Evolutionary conservation across 2,329 filamentous ascomycete species (phyloP).

Genomic region (Aspergillus chevalieri): DNA sequence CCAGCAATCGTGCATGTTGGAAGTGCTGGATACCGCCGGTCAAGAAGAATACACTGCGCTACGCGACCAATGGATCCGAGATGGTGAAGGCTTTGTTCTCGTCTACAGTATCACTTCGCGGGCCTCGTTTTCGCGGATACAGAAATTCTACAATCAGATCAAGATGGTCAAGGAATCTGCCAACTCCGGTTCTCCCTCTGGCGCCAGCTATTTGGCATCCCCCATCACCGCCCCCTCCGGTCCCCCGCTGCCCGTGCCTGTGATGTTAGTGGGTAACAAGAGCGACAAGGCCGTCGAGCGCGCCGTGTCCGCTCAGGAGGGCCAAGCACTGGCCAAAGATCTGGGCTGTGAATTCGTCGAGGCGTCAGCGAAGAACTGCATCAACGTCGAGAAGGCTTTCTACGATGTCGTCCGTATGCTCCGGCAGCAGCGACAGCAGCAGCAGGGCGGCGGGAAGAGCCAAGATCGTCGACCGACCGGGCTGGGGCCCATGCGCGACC

Average conservation of each 20-base stretch:
- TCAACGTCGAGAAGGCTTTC: slow-evolving; percentile 97
- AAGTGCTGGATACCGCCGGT: slow-evolving; percentile 92
- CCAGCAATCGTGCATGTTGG: slow-evolving; percentile 90
- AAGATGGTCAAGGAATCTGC: slow-evolving; percentile 90
- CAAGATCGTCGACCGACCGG: slow-evolving; percentile 34
- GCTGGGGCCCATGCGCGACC: slow-evolving; percentile 30
- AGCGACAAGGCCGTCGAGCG: slow-evolving; percentile 93
- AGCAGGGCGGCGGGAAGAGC: slow-evolving; percentile 27
- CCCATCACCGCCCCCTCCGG: slow-evolving; percentile 42
- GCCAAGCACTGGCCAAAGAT: slow-evolving; percentile 82
- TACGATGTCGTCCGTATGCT: slow-evolving; percentile 94
- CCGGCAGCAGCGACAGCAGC: slow-evolving; percentile 67
- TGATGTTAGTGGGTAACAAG: slow-evolving; percentile 99
- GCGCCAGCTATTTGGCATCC: slow-evolving; percentile 45
- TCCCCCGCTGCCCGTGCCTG: slow-evolving; percentile 65
- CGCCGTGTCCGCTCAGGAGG: slow-evolving; percentile 94
- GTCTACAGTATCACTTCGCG: slow-evolving; percentile 98
- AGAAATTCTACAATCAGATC: slow-evolving; percentile 93
- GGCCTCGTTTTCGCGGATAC: slow-evolving; percentile 90
- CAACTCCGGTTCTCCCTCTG: slow-evolving; percentile 49
- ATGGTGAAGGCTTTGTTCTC: slow-evolving; percentile 93
- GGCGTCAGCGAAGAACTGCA: slow-evolving; percentile 93
- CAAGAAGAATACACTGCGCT: slow-evolving; percentile 98
- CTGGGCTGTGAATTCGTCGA: slow-evolving; percentile 95
- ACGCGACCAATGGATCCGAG: slow-evolving; percentile 95